These are phyloP conservation scores for Fonsecaea pedrosoi DNA, from an alignment of 2,329 filamentous ascomycete species.

Conservation along the genomic window DNA sequence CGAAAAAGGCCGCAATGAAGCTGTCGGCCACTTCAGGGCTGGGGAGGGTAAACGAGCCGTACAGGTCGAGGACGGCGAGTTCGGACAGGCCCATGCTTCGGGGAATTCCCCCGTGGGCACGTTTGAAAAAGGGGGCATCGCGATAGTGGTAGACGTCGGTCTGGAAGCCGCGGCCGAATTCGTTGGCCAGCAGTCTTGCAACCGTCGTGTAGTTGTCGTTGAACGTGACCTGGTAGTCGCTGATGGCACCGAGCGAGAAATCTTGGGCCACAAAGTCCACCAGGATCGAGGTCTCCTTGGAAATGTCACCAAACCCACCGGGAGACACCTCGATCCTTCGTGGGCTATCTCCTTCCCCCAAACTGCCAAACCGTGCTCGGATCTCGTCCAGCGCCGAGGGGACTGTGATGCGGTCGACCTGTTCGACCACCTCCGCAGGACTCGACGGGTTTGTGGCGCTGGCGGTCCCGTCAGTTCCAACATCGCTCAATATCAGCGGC, in stretches of 20 bases:
- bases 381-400: constrained; percentile 1
- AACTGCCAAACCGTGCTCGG: constrained; percentile 1
- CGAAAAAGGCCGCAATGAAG: constrained; percentile 24
- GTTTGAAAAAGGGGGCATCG: constrained; percentile 16
- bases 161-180: constrained; percentile 18
- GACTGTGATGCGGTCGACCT: neutral
- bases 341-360: constrained; percentile 9
- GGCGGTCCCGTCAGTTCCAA: too few species aligned
- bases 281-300: constrained; percentile 18
- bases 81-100: constrained; percentile 10
- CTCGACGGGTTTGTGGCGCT: neutral
- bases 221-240: constrained; percentile 22
- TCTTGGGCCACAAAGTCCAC: constrained; percentile 22
- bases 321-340: constrained; percentile 7
- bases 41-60: constrained; percentile 21
- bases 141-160: constrained; percentile 18
- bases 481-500: too few species aligned
- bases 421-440: neutral
- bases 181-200: constrained; percentile 11
- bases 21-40: constrained; percentile 12
- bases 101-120: constrained; percentile 12
- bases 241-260: constrained; percentile 15
- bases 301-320: constrained; percentile 14
- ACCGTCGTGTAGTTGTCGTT: constrained; percentile 19
- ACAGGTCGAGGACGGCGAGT: constrained; percentile 17